Percentiles rank a stretch among this genome's conserved stretches.
phyloP scores from a whole-genome alignment of 2,329 filamentous ascomycete genomes.

The Fusarium brevicatenulatum region DNA sequence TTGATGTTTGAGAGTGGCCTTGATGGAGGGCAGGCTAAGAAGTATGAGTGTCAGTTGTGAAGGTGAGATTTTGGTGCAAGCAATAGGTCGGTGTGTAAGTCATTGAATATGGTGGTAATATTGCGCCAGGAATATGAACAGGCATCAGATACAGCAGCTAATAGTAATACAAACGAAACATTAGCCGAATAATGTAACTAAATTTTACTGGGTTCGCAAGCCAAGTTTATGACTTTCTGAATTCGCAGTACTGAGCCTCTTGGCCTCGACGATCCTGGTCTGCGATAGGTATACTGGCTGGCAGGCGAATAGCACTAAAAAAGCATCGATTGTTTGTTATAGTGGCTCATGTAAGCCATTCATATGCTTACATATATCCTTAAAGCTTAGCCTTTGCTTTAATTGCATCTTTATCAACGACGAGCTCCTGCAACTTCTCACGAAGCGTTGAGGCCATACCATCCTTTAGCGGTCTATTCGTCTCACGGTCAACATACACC shows the following conservation, averaged over 20 bases:
- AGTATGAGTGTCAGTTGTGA: conserved; percentile 52
- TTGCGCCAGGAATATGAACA: neutral
- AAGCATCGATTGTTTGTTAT: neutral
- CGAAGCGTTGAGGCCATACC: conserved; percentile 73
- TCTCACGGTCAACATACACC: conserved; percentile 84
- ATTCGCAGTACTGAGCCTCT: neutral
- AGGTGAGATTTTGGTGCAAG: neutral
- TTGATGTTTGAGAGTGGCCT: conserved; percentile 61
- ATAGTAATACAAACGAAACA: neutral
- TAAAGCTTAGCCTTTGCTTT: conserved; percentile 24
- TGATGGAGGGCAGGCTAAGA: conserved; percentile 52
- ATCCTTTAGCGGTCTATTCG: conserved; percentile 70
- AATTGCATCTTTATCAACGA: conserved; percentile 45
- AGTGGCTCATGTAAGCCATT: neutral
- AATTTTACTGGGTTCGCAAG: neutral
- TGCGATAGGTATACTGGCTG: neutral
- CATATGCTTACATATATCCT: neutral
- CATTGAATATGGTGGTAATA: neutral
- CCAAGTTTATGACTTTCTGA: neutral
- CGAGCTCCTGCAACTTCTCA: conserved; percentile 66
- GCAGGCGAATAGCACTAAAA: neutral
- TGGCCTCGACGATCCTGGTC: neutral
- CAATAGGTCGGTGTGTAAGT: neutral
- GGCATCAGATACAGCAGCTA: neutral
- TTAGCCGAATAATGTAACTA: neutral